These are phyloP conservation scores for Clathrus columnatus DNA, from an alignment of 768 basidiomycete species.

Conservation along the genomic window DNA sequence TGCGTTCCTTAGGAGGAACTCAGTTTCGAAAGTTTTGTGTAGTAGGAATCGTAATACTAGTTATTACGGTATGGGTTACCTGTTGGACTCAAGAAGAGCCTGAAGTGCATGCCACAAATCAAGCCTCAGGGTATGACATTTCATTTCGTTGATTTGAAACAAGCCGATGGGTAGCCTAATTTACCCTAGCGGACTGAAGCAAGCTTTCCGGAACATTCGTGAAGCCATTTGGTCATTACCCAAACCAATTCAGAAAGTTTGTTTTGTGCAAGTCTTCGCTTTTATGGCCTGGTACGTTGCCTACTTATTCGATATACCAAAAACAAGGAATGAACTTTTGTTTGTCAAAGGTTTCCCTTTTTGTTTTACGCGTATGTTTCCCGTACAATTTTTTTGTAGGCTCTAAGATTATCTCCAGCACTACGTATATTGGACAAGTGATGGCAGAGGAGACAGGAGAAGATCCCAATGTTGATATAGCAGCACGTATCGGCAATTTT, in stretches of 20 bases:
- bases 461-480: constrained; percentile 77
- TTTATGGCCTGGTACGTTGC: constrained; percentile 89
- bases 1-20: constrained; percentile 74
- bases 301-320: neutral
- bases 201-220: constrained; percentile 73
- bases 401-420: constrained; percentile 34
- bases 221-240: constrained; percentile 68
- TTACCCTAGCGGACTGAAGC: constrained; percentile 44
- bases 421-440: constrained; percentile 89
- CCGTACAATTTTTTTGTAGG: neutral
- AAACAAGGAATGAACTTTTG: neutral
- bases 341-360: constrained; percentile 92
- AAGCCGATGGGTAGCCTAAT: constrained; percentile 6
- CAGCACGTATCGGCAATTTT: constrained; percentile 77
- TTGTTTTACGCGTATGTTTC: constrained; percentile 74
- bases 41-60: constrained; percentile 70
- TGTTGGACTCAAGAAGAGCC: constrained; percentile 68
- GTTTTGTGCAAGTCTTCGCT: constrained; percentile 88
- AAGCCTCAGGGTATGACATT: constrained; percentile 9
- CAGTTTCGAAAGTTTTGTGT: constrained; percentile 97
- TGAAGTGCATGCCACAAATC: constrained; percentile 13
- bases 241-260: constrained; percentile 77
- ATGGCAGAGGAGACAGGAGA: constrained; percentile 72
- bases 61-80: constrained; percentile 78
- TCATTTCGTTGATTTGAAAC: too few relatives aligned